A percentile compares a stretch with the other conserved stretches of the same genome.
These are phyloP conservation scores for Cladosporium velox DNA, from an alignment of 2,329 filamentous ascomycete genomes.

Conservation along the genomic window DNA sequence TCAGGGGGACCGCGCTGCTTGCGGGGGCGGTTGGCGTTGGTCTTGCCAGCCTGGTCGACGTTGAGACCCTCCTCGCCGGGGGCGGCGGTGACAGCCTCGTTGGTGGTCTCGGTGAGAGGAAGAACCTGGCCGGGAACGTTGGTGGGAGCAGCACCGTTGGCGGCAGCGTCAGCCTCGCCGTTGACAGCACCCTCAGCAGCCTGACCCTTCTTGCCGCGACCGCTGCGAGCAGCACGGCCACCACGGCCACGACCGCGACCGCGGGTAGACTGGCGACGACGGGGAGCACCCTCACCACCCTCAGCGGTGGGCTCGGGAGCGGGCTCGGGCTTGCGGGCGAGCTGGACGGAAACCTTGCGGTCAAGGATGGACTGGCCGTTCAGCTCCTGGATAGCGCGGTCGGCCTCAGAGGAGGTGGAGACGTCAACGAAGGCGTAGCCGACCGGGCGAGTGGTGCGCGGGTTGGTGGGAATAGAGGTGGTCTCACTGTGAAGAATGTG, in stretches of 20 bases:
- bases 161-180: slow-evolving; percentile 47
- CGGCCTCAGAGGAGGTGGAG: slow-evolving; percentile 88
- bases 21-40: slow-evolving; percentile 58
- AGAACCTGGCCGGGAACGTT: slow-evolving; percentile 55
- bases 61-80: slow-evolving; percentile 51
- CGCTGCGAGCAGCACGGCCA: slow-evolving; percentile 63
- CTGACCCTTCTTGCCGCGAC: slow-evolving; percentile 62
- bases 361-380: slow-evolving; percentile 97
- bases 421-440: slow-evolving; percentile 99
- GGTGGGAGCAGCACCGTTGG: slow-evolving; percentile 49
- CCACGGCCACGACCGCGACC: slow-evolving; percentile 63
- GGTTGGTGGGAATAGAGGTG: slow-evolving; percentile 98
- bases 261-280: slow-evolving; percentile 57
- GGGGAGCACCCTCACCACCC: slow-evolving; percentile 69
- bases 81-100: slow-evolving; percentile 57
- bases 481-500: slow-evolving; percentile 69
- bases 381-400: slow-evolving; percentile 91
- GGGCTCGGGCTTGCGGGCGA: slow-evolving; percentile 94
- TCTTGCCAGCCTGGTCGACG: slow-evolving; percentile 43
- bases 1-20: slow-evolving; percentile 93
- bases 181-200: slow-evolving; percentile 37
- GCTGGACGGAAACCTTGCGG: slow-evolving; percentile 98
- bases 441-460: slow-evolving; percentile 95
- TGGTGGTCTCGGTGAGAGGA: slow-evolving; percentile 55
- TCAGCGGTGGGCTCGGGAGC: slow-evolving; percentile 68